Conservation (phyloP, 768 basidiomycete species). For the Kwoniella pini region DNA sequence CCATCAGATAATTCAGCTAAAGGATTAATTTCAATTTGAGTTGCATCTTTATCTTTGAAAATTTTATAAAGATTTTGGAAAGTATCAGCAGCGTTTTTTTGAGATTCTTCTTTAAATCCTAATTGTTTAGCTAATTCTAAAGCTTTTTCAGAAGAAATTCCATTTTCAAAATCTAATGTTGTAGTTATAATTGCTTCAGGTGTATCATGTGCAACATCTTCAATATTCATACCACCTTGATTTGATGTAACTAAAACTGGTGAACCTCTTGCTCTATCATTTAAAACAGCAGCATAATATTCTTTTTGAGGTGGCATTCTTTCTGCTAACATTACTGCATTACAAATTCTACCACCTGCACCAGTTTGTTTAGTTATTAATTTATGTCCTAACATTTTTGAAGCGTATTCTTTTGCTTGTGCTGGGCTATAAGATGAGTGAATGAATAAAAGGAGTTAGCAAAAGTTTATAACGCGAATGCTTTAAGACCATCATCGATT, state of each 20-base stretch:
- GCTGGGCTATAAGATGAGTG: constrained; percentile 63
- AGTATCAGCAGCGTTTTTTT: constrained; percentile 84
- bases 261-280: constrained; percentile 84
- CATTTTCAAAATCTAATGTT: constrained; percentile 79
- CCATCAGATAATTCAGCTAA: constrained; percentile 90
- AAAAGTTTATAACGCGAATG: too few species aligned
- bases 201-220: constrained; percentile 96
- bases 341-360: constrained; percentile 85
- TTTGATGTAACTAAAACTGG: constrained; percentile 90
- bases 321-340: constrained; percentile 98
- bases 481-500: too few species aligned
- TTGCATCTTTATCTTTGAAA: constrained; percentile 98
- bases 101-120: constrained; percentile 75
- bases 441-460: not conserved
- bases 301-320: constrained; percentile 90
- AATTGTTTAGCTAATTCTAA: constrained; percentile 80
- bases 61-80: constrained; percentile 93
- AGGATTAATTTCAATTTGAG: constrained; percentile 99
- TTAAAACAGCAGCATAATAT: constrained; percentile 95
- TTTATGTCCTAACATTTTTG: constrained; percentile 89
- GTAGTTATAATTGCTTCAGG: constrained; percentile 93
- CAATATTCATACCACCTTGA: constrained; percentile 99
- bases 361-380: constrained; percentile 99
- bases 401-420: constrained; percentile 81
- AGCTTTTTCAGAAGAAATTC: constrained; percentile 72